These are phyloP conservation scores for Xylogone sp. DNA, from an alignment of 2,329 filamentous ascomycete genomes.

Conservation along the genomic window DNA sequence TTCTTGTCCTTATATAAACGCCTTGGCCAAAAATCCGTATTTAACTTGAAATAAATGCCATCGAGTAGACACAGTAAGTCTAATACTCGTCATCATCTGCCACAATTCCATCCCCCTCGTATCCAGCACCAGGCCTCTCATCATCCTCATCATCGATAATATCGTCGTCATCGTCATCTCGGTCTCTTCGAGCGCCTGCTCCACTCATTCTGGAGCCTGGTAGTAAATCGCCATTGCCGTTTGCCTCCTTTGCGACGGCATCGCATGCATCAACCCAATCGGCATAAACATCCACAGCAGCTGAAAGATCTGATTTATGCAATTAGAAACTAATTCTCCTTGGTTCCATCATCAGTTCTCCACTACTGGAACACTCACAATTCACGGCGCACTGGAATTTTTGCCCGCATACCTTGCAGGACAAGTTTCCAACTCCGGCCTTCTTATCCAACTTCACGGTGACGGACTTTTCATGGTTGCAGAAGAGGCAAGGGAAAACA, in stretches of 20 bases:
- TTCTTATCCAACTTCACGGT: slow-evolving; percentile 94
- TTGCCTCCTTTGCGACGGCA: slow-evolving; percentile 61
- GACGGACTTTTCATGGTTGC: slow-evolving; percentile 94
- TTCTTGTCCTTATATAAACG: not conserved
- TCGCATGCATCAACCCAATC: slow-evolving; percentile 98
- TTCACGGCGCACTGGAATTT: slow-evolving; percentile 91
- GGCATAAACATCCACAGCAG: slow-evolving; percentile 90
- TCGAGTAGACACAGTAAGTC: not conserved
- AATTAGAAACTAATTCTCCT: not conserved
- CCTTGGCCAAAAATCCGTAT: slow-evolving; percentile 5
- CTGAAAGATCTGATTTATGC: slow-evolving; percentile 68
- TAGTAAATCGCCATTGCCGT: slow-evolving; percentile 27
- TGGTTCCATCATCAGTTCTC: not conserved
- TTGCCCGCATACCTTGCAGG: slow-evolving; percentile 92
- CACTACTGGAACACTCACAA: slow-evolving; percentile 52
- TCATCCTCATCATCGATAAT: slow-evolving; percentile 39
- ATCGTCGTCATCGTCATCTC: slow-evolving; percentile 29
- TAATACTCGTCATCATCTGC: slow-evolving; percentile 51
- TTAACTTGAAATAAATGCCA: not conserved
- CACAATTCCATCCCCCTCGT: slow-evolving; percentile 50
- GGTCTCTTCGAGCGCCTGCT: slow-evolving; percentile 21
- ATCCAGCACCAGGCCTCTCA: slow-evolving; percentile 44
- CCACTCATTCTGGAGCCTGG: slow-evolving; percentile 5
- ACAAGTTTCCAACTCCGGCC: slow-evolving; percentile 74
- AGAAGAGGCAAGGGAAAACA: slow-evolving; percentile 95